Base-by-base conservation (phyloP, 2,329 filamentous ascomycete genomes). In the Penicillium sp. region DNA sequence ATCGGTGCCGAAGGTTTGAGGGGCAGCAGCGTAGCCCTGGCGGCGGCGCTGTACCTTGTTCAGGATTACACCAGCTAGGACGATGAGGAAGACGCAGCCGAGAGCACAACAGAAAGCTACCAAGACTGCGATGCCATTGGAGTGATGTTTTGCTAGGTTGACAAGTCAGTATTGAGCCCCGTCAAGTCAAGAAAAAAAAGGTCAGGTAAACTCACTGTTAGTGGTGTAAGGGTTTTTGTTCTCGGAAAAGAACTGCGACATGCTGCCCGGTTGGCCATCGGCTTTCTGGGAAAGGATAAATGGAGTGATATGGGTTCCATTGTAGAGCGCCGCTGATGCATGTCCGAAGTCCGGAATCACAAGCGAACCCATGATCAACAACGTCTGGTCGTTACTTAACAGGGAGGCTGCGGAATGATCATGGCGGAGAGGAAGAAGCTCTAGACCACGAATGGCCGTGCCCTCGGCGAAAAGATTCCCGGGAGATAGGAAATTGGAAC, bases 351-450 rank as follows among this genome's bases (percentile, higher is more conserved):
- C 78, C 0, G 89, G 85, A 19, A 97, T 81, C 63, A 86, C 83
- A 64, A 99, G 85, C 53, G 89, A 85, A 40, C 94, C 94, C n/a
- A 91, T 91, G 50, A 97, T 80, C 76, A 99, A 83, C 37, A 99
- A 84, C 4, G 86, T 83, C 71, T 94, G 86, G 61, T 86, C 81
- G 19, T 82, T 76, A 51, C 86, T 82, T 17, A 99, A 77, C 7
- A 92, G 78, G 38, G 84, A 76, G 2, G 84, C 86, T 15, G 80
- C 76, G 37, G 79, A 84, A 71, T 97, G 94, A 17, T 85, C 76
- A 49, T 87, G 76, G 1, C 84, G 88, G 21, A 95, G 74, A 4
- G 85, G 83, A 65, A 97, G 87, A 57, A 97, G 81, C 70, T 97
- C 93, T 6, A 99, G 80, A 60, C 90, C 89, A 53, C 86, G 87